Conservation (phyloP, 2,329 filamentous ascomycete species). For the Phialophora macrospora region DNA sequence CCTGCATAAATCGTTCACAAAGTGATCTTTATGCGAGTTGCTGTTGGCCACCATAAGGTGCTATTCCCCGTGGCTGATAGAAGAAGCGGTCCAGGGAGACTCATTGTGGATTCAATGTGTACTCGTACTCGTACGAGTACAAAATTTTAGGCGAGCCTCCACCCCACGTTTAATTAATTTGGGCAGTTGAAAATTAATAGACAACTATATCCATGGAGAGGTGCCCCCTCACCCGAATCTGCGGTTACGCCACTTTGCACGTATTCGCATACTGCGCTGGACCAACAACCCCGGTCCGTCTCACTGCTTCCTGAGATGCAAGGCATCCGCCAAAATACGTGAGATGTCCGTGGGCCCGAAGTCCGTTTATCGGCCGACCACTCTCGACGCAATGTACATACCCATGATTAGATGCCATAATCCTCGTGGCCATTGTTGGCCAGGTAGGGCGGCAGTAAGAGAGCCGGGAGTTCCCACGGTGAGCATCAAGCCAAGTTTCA, state of each 20-base stretch:
- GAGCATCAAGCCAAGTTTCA: not conserved
- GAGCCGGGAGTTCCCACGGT: not conserved
- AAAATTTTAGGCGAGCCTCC: not conserved
- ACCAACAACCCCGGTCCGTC: not conserved
- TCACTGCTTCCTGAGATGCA: not conserved
- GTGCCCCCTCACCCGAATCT: not conserved
- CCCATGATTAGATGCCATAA: not conserved
- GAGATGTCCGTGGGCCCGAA: not conserved
- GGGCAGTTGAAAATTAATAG: too few species aligned
- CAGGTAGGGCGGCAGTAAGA: not conserved
- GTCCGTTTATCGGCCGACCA: not conserved
- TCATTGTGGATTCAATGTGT: not conserved
- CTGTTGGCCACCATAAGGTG: not conserved
- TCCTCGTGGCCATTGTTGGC: not conserved
- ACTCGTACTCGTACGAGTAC: too few species aligned
- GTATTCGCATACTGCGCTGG: not conserved
- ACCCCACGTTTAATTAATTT: not conserved
- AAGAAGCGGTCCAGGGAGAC: not conserved
- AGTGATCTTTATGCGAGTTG: not conserved
- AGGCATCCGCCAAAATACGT: not conserved
- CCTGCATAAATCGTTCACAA: slow-evolving; percentile 6
- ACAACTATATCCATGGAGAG: not conserved
- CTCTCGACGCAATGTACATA: not conserved
- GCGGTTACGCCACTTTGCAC: not conserved
- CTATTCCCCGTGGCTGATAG: not conserved